Evolutionary conservation across 768 basidiomycete genomes (phyloP), one percentile per base, ranked within the genome.

Genomic region (Boletus barrowsii): DNA sequence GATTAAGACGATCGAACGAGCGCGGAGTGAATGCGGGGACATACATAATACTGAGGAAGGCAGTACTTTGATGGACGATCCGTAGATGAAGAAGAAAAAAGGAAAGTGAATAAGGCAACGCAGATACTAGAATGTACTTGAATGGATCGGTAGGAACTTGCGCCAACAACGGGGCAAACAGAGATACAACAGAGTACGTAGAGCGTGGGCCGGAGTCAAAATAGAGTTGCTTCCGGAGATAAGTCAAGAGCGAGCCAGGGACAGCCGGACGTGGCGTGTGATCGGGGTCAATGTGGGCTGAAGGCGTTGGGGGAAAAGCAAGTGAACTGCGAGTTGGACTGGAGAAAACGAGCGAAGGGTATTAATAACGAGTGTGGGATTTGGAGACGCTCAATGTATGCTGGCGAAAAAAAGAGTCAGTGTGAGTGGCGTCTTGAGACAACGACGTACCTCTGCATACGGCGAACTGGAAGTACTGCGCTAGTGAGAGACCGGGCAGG

Each of bases 21-120:
- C 0, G 9, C 15, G 22, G 42, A 41, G 22, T 45, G 15, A 49
- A 45, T 5, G 39, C 51, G 52, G 49, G 15, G 15, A 54, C 66
- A 18, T 46, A 68, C 66, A 69, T 69, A 35, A 59, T 51, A 58
- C 50, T 33, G 30, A 42, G 43, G 8, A 18, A n/a, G 39, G 24
- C 9, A 42, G 20, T 10, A 15, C 7, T 26, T 44, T 40, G 57
- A 59, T 52, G 45, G 45, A 42, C 24, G 40, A 59, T 51, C 48
- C 48, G 42, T 15, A n/a, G 43, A 47, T 2, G 9, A 8, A 45
- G n/a, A 22, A 15, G 40, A 29, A 14, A 17, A 32, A 30, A 18
- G 9, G 17, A 24, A 36, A 20, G 10, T 22, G 20, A 18, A 33
- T 29, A 33, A 42, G 44, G 56, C 11, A 40, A 37, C 4, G 41